Conservation (phyloP, 108 stramenopile species). For the Skeletonema menzelii region DNA sequence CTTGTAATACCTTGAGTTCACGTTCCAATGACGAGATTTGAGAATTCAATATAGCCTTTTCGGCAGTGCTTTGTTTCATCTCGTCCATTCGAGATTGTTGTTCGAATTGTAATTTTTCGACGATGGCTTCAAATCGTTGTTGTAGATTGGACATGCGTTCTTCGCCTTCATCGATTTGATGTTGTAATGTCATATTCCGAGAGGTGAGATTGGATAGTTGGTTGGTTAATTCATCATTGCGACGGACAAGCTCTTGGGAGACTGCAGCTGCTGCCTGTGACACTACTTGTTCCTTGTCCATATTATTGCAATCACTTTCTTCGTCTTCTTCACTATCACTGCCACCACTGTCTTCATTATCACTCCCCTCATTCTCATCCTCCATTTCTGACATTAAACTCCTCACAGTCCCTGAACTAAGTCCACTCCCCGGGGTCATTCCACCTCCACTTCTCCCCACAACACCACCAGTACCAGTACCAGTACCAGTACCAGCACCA, state of each 20-base stretch:
- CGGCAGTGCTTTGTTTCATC: not conserved
- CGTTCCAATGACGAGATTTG: conserved; percentile 25
- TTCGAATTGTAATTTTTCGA: conserved; percentile 12
- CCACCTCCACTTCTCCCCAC: not conserved
- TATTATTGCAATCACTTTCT: too few species aligned
- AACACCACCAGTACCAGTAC: not conserved
- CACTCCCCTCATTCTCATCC: conserved; percentile 14
- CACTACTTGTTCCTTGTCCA: conserved; percentile 17
- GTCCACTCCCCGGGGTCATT: conserved; percentile 3
- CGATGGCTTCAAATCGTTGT: conserved; percentile 1
- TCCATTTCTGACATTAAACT: conserved; percentile 27
- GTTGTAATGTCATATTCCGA: conserved; percentile 18
- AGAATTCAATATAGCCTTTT: conserved; percentile 16
- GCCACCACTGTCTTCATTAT: not conserved
- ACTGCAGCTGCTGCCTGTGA: conserved; percentile 40
- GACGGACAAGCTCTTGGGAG: conserved; percentile 37
- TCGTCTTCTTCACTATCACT: conserved; percentile 10
- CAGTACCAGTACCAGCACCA: not conserved
- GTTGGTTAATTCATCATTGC: conserved; percentile 35
- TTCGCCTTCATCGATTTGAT: conserved; percentile 28
- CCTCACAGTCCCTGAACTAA: not conserved
- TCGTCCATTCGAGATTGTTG: conserved; percentile 23
- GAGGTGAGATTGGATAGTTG: conserved; percentile 37
- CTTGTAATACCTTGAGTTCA: conserved; percentile 33
- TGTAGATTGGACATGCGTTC: conserved; percentile 26